Evolutionary conservation across 768 basidiomycete genomes (phyloP).

Genomic region (Mycena olivaceomarginata): DNA sequence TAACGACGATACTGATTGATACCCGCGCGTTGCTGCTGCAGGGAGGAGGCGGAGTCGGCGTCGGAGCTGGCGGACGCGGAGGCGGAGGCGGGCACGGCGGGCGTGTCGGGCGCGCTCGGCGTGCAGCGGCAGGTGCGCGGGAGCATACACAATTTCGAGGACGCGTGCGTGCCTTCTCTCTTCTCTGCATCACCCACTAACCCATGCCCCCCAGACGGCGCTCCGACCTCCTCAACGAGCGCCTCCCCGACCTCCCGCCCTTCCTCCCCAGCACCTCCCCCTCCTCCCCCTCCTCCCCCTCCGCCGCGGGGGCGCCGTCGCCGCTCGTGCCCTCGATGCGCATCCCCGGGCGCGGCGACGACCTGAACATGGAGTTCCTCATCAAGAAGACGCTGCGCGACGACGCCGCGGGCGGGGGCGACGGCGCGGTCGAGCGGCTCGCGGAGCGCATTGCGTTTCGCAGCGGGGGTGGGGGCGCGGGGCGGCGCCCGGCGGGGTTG

Average conservation of each 20-base stretch:
- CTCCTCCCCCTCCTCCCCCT: no score
- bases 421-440: slow-evolving; percentile 73
- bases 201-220: slow-evolving; percentile 70
- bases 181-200: background rate
- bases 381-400: slow-evolving; percentile 80
- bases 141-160: slow-evolving; percentile 83
- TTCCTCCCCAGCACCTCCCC: no score
- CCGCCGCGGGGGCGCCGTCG: slow-evolving; percentile 52
- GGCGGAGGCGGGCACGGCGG: slow-evolving; percentile 47
- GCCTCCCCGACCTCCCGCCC: slow-evolving; percentile 74
- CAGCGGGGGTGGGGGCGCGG: slow-evolving; percentile 29
- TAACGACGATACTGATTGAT: background rate
- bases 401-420: slow-evolving; percentile 59
- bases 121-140: slow-evolving; percentile 78
- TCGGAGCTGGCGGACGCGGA: slow-evolving; percentile 75
- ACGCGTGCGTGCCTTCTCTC: slow-evolving; percentile 73
- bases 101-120: slow-evolving; percentile 71
- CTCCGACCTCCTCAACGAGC: slow-evolving; percentile 85
- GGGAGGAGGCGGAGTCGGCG: slow-evolving; percentile 88
- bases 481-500: slow-evolving; percentile 17
- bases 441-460: slow-evolving; percentile 77
- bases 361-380: slow-evolving; percentile 77
- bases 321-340: slow-evolving; percentile 76
- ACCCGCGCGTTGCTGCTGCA: no score
- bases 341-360: slow-evolving; percentile 62